Evolutionary conservation across 352 stramenopile genomes (phyloP).

Genomic region (Hyphochytrium catenoides): DNA sequence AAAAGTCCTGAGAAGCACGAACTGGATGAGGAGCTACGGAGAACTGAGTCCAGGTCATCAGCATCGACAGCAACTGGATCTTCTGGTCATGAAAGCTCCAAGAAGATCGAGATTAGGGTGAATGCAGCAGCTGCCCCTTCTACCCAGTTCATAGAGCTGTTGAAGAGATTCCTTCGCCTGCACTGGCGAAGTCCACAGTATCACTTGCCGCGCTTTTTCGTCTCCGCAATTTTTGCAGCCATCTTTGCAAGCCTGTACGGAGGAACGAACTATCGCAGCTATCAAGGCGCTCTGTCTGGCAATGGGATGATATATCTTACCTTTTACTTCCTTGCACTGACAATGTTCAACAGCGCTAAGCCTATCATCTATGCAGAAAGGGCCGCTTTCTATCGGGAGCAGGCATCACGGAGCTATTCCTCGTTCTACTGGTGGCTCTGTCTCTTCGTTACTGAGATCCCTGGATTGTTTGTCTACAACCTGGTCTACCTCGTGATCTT

Average conservation of each 20-base stretch:
- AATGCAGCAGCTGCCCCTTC: neutral
- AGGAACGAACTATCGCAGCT: conserved; percentile 18
- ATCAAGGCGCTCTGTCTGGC: conserved; percentile 20
- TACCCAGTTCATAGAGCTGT: conserved; percentile 5
- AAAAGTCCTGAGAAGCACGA: neutral
- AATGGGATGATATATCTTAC: conserved; percentile 59
- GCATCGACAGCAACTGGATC: neutral
- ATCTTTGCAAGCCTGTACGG: conserved; percentile 23
- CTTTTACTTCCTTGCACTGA: conserved; percentile 47
- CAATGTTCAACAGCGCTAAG: conserved; percentile 34
- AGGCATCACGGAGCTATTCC: conserved; percentile 51
- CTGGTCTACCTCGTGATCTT: conserved; percentile 29
- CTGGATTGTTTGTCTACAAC: conserved; percentile 15
- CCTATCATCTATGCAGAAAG: conserved; percentile 46
- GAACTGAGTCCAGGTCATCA: neutral
- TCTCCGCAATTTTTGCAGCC: conserved; percentile 13
- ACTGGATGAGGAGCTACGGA: neutral
- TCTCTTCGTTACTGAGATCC: conserved; percentile 44
- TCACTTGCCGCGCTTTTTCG: conserved; percentile 11
- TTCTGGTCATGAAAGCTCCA: neutral
- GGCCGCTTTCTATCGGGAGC: conserved; percentile 64
- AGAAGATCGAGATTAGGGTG: neutral
- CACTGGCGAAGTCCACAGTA: conserved; percentile 14
- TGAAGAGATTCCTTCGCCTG: conserved; percentile 6
- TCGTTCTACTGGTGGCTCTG: conserved; percentile 29